Evolutionary conservation across 371 early-diverging fungal genomes (phyloP).

Genomic region (Lichtheimia hyalospora): DNA sequence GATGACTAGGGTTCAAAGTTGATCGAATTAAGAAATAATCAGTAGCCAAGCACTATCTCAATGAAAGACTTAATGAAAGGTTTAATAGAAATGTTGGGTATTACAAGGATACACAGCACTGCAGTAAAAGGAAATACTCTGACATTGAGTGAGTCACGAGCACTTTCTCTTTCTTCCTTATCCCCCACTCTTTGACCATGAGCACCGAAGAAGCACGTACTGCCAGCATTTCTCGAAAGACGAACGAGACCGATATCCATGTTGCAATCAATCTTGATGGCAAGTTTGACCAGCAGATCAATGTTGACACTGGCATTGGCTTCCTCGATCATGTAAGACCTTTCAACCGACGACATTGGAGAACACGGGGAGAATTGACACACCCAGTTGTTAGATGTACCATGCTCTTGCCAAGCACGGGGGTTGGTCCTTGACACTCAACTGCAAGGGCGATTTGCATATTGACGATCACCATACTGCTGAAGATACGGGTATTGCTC

Average conservation of each 20-base stretch:
- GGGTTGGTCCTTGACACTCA: conserved; percentile 80
- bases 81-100: too few relatives aligned
- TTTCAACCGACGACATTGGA: too few relatives aligned
- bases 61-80: too few relatives aligned
- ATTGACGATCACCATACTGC: conserved; percentile 98
- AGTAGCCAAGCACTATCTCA: too few relatives aligned
- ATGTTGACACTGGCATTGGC: conserved; percentile 91
- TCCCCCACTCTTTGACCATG: background rate
- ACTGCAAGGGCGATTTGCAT: conserved; percentile 89
- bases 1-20: too few relatives aligned
- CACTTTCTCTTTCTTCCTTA: too few relatives aligned
- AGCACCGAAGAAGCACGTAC: conserved; percentile 36
- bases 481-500: conserved; percentile 93
- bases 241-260: conserved; percentile 91
- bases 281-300: conserved; percentile 62
- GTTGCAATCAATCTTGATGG: conserved; percentile 67
- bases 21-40: too few relatives aligned
- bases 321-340: conserved; percentile 89
- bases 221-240: conserved; percentile 80
- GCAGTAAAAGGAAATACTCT: too few relatives aligned
- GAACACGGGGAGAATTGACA: background rate
- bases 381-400: conserved; percentile 71
- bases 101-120: too few relatives aligned
- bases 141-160: too few relatives aligned
- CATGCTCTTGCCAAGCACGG: conserved; percentile 95